Base-by-base conservation (phyloP, 2,329 filamentous ascomycete genomes). In the Penicillium palitans region DNA sequence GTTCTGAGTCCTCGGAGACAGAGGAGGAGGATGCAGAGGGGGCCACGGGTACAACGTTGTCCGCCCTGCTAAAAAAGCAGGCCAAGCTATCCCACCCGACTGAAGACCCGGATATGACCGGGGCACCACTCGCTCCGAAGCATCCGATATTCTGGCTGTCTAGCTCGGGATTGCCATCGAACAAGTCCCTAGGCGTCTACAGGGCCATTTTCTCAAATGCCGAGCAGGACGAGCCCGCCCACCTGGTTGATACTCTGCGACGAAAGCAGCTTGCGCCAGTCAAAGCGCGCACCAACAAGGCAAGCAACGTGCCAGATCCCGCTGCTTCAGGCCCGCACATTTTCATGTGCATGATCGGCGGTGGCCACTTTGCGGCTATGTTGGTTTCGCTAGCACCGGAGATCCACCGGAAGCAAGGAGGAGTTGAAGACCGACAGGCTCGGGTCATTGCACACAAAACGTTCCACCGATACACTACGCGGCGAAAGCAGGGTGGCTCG, bases 301-400 rank as follows among this genome's bases (percentile, higher is more conserved):
- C 68, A 19, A 66, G 73, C 3, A 67, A 76, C 24, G 74, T 64
- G 25, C 60, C 61, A n/a, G 62, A 83, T 60, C 78, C 83, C 2
- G 76, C 81, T 39, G 39, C 66, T 21, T 57, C 87, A 25, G 87
- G 88, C 8, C 91, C 92, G 2, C 93, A 98, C 72, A 87, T 96
- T 50, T 98, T 99, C 72, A 84, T 99, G 48, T 98, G 93, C 76
- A 99, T 99, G 95, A 96, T 99, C 51, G 95, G 95, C 25, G 95
- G 95, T 59, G 95, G 95, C 0, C 95, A 99, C 73, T 99, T 99
- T 71, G 95, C 95, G 0, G 95, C 90, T 51, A 98, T 98, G 93
- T 82, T 98, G 12, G 90, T 99, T 12, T 92, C 92, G 0, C 82
- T 98, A 4, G 87, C 91, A 0, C 93, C 95, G 0, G 90, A 92